A percentile compares a stretch with the other conserved stretches of the same genome.
These are phyloP conservation scores for Eleusine coracana DNA, from an alignment of 176 grass and related monocot species.

Conservation along the genomic window DNA sequence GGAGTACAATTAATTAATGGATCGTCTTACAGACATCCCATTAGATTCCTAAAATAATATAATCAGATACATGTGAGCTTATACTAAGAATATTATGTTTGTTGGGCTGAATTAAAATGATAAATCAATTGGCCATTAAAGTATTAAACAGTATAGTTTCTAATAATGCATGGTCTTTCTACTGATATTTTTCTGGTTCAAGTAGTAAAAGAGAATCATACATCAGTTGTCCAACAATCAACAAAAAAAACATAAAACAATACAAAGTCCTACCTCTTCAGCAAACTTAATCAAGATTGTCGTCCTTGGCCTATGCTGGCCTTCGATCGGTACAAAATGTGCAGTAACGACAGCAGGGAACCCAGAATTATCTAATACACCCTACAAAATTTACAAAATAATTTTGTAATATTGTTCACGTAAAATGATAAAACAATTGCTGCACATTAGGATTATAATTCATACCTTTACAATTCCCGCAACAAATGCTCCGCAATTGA, in stretches of 20 bases:
- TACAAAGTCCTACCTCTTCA: conserved; percentile 68
- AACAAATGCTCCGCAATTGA: conserved; percentile 97
- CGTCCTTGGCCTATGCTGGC: conserved; percentile 87
- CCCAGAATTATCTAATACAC: conserved; percentile 83
- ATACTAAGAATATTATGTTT: neutral
- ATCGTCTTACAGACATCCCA: neutral
- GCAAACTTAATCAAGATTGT: conserved; percentile 98
- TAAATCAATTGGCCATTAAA: neutral
- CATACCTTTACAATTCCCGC: conserved; percentile 90
- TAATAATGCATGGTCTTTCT: neutral
- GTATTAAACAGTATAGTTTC: neutral
- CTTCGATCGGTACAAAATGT: conserved; percentile 90
- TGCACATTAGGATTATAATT: conserved; percentile 18
- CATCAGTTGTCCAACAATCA: conserved; percentile 4
- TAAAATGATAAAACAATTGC: conserved; percentile 18
- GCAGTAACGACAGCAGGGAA: conserved; percentile 89
- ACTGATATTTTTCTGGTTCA: conserved; percentile 6
- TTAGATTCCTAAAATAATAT: neutral
- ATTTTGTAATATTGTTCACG: conserved; percentile 10
- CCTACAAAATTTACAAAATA: conserved; percentile 45
- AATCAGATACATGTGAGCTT: neutral
- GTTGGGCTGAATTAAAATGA: neutral
- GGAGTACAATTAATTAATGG: neutral
- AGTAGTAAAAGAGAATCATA: neutral
- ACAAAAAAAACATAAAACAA: conserved; percentile 22